These are phyloP conservation scores for Trichoderma sp. DNA, from an alignment of 2,329 filamentous ascomycete species.

Conservation along the genomic window DNA sequence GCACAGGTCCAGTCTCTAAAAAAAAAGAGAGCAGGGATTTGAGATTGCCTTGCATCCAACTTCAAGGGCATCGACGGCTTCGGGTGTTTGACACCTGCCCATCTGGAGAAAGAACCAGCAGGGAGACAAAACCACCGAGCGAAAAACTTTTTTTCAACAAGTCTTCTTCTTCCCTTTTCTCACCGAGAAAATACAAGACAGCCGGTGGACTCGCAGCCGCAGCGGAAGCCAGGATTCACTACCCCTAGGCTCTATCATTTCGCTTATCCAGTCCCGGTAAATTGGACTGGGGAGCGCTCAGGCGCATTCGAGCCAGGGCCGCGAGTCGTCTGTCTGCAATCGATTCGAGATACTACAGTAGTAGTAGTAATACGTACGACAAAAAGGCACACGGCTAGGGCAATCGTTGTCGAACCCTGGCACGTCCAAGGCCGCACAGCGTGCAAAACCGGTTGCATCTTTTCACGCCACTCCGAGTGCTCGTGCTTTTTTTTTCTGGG, in stretches of 20 bases:
- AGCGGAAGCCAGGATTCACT: constrained; percentile 24
- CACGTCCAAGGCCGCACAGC: background rate
- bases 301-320: constrained; percentile 17
- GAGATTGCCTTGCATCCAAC: constrained; percentile 4
- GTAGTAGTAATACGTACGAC: background rate
- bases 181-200: constrained; percentile 15
- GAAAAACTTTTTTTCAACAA: constrained; percentile 10
- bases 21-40: constrained; percentile 2
- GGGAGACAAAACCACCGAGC: constrained; percentile 10
- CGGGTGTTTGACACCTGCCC: constrained; percentile 15
- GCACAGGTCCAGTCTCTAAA: constrained; percentile 10
- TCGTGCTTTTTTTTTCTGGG: background rate
- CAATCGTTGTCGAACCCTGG: background rate
- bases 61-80: constrained; percentile 15
- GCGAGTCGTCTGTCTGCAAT: constrained; percentile 15
- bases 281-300: constrained; percentile 28
- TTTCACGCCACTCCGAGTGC: background rate
- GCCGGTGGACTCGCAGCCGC: constrained; percentile 2
- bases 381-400: background rate
- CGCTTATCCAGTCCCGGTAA: constrained; percentile 36
- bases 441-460: background rate
- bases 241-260: constrained; percentile 33
- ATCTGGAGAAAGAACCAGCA: constrained; percentile 7
- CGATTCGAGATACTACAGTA: background rate
- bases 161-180: constrained; percentile 3